Conservation (phyloP, 331 rosid species). For the Malus hybrid region DNA sequence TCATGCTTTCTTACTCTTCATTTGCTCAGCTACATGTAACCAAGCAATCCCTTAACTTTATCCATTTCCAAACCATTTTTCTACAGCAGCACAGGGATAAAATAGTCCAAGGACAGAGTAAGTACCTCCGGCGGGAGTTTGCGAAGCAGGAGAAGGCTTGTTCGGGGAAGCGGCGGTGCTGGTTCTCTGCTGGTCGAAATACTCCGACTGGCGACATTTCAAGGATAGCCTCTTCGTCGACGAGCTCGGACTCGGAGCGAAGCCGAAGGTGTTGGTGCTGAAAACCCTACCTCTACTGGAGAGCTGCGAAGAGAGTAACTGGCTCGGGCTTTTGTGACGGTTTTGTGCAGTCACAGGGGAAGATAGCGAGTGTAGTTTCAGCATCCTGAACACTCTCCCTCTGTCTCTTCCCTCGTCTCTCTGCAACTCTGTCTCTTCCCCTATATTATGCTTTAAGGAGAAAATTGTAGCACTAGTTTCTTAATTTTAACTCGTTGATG, state of each 20-base stretch:
- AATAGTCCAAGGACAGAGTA: not conserved
- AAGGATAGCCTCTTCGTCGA: conserved; percentile 20
- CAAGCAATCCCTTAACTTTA: not conserved
- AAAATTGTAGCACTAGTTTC: too few species aligned
- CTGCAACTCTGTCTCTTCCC: not conserved
- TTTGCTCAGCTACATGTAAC: not conserved
- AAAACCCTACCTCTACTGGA: conserved; percentile 12
- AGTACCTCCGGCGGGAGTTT: conserved; percentile 26
- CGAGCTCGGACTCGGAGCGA: conserved; percentile 10
- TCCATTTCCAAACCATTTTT: not conserved
- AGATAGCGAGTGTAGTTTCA: conserved; percentile 34
- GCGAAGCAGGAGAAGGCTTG: conserved; percentile 20
- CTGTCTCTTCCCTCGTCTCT: not conserved
- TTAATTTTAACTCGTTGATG: too few species aligned
- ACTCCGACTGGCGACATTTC: conserved; percentile 58
- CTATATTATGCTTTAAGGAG: not conserved
- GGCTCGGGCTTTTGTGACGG: conserved; percentile 33
- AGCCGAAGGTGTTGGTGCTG: conserved; percentile 17
- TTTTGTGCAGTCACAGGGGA: conserved; percentile 29
- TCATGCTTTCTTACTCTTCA: not conserved
- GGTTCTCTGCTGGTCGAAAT: conserved; percentile 34
- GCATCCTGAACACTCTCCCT: conserved; percentile 32
- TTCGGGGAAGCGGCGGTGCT: conserved; percentile 11
- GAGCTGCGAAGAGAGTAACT: conserved; percentile 7
- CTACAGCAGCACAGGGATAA: conserved; percentile 1